Evolutionary conservation across 306 rosid genomes (phyloP).

Genomic region (Dryas drummondii): DNA sequence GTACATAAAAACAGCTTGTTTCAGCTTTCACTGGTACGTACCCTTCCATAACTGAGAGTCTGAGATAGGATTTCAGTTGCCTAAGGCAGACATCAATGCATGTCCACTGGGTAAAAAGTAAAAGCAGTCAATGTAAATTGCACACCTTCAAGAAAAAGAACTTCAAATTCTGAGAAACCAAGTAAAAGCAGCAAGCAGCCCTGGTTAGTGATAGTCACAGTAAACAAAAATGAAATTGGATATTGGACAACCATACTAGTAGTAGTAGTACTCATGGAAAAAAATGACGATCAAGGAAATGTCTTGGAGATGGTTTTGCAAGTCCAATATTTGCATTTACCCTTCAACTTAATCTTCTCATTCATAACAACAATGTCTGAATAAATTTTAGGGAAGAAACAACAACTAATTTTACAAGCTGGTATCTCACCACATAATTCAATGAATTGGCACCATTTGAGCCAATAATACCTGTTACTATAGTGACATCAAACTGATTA

Average conservation of each 20-base stretch:
- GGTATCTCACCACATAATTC: not conserved
- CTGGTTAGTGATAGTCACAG: not conserved
- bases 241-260: too few relatives aligned
- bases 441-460: not conserved
- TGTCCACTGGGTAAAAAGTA: not conserved
- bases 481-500: not conserved
- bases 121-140: not conserved
- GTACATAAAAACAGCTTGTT: too few relatives aligned
- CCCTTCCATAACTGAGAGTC: too few relatives aligned
- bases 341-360: not conserved
- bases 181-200: not conserved
- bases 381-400: not conserved
- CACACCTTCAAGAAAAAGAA: not conserved
- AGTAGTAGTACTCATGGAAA: not conserved
- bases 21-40: too few relatives aligned
- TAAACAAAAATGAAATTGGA: not conserved
- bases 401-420: slow-evolving; percentile 1
- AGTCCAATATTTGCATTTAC: not conserved
- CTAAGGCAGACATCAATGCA: not conserved
- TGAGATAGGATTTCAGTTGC: not conserved
- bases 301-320: slow-evolving; percentile 6
- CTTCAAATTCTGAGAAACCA: not conserved
- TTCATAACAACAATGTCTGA: not conserved
- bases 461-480: not conserved
- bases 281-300: not conserved